These are phyloP conservation scores for Canavalia ensiformis DNA, from an alignment of 306 rosid species.

Conservation along the genomic window DNA sequence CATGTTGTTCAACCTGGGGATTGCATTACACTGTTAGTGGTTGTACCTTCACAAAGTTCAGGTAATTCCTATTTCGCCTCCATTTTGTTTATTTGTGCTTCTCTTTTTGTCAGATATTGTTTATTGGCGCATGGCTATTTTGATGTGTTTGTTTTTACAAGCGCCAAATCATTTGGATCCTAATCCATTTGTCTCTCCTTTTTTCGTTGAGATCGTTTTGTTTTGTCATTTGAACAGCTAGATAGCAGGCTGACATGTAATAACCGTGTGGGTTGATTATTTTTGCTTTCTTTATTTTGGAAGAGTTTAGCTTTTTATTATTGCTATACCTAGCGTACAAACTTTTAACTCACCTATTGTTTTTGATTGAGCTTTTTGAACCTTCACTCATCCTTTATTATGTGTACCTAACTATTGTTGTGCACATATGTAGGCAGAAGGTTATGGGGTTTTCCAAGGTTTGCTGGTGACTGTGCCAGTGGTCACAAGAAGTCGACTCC, in stretches of 20 bases:
- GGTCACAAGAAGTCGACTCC: slow-evolving; percentile 64
- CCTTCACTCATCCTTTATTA: neutral
- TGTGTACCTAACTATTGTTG: slow-evolving; percentile 1
- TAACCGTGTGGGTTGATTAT: neutral
- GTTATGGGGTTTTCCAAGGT: slow-evolving; percentile 93
- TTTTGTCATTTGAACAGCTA: slow-evolving; percentile 1
- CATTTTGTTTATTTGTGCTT: neutral
- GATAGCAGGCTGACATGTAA: slow-evolving; percentile 12
- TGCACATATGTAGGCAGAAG: slow-evolving; percentile 70
- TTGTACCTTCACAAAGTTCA: slow-evolving; percentile 85
- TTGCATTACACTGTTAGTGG: slow-evolving; percentile 93
- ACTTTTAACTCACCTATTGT: neutral
- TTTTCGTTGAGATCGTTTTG: neutral
- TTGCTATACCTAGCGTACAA: neutral
- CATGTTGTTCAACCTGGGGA: slow-evolving; percentile 99
- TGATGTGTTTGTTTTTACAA: neutral
- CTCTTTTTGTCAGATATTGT: neutral
- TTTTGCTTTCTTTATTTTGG: slow-evolving; percentile 17
- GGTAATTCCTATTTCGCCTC: slow-evolving; percentile 57
- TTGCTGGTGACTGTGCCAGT: slow-evolving; percentile 94
- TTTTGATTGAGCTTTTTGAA: slow-evolving; percentile 29
- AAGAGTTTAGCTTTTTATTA: slow-evolving; percentile 9
- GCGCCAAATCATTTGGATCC: neutral
- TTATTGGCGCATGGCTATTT: neutral
- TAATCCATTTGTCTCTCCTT: neutral